Conservation (phyloP, 352 stramenopile genomes). For the Achlya hypogyna region DNA sequence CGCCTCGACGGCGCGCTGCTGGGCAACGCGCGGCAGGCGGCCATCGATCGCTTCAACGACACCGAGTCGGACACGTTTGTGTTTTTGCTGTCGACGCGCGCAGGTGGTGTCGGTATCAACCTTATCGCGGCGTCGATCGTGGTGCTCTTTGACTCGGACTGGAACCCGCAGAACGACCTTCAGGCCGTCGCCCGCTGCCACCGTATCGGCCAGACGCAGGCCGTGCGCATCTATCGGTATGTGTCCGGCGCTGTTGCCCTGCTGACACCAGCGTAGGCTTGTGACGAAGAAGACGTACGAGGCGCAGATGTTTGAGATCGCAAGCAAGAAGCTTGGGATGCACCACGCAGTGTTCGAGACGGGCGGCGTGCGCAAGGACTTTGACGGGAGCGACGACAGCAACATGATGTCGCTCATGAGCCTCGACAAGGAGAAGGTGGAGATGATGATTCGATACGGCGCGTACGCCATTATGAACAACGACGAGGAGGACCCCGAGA, state of each 20-base stretch:
- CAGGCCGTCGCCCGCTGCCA: constrained; percentile 98
- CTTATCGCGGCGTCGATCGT: constrained; percentile 85
- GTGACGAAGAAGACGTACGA: constrained; percentile 99
- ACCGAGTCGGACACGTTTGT: constrained; percentile 91
- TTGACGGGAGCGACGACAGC: constrained; percentile 90
- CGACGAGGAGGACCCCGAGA: constrained; percentile 87
- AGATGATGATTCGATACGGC: constrained; percentile 96
- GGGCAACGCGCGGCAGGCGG: constrained; percentile 95
- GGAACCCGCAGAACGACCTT: constrained; percentile 98
- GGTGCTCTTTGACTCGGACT: constrained; percentile 92
- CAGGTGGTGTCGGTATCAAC: constrained; percentile 97
- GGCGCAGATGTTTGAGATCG: constrained; percentile 99
- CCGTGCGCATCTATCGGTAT: constrained; percentile 97
- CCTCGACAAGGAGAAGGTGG: constrained; percentile 95
- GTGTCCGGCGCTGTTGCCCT: background rate
- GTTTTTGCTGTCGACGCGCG: constrained; percentile 94
- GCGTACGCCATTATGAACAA: constrained; percentile 97
- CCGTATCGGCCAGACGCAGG: constrained; percentile 99
- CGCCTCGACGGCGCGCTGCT: constrained; percentile 94
- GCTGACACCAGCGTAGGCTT: constrained; percentile 31
- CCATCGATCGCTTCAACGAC: constrained; percentile 98
- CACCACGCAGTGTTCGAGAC: constrained; percentile 98
- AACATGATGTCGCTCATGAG: constrained; percentile 90
- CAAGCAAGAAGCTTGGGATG: constrained; percentile 97
- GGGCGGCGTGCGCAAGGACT: constrained; percentile 83